Percentiles rank a stretch among this genome's conserved stretches.
phyloP scores from a whole-genome alignment of 1,284 basidiomycete species.

The Boletus albobrunnescens region DNA sequence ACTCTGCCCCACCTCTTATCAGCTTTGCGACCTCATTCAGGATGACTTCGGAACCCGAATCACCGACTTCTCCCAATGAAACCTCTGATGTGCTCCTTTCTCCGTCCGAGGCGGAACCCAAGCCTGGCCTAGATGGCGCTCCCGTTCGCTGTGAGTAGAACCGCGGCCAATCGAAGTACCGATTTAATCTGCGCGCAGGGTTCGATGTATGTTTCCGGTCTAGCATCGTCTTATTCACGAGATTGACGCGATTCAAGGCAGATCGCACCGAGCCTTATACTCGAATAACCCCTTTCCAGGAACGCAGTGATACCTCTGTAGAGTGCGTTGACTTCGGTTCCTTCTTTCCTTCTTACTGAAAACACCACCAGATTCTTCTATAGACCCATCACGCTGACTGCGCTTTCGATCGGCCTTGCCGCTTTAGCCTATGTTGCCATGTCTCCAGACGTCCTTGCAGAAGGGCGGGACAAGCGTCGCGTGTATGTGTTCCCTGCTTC shows the following conservation, averaged over 20 bases:
- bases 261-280: conserved; percentile 79
- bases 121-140: conserved; percentile 37
- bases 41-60: conserved; percentile 23
- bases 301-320: conserved; percentile 73
- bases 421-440: conserved; percentile 74
- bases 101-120: conserved; percentile 32
- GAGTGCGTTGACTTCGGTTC: conserved; percentile 49
- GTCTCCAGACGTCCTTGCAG: conserved; percentile 72
- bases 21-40: neutral
- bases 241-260: conserved; percentile 46
- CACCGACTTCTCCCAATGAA: conserved; percentile 33
- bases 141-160: conserved; percentile 40
- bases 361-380: conserved; percentile 68
- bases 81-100: conserved; percentile 31
- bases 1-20: neutral
- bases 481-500: conserved; percentile 48
- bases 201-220: conserved; percentile 42
- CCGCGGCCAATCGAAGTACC: neutral
- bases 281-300: conserved; percentile 74
- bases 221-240: conserved; percentile 1
- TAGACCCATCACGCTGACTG: conserved; percentile 72
- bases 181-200: conserved; percentile 32
- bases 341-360: neutral
- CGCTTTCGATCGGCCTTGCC: conserved; percentile 59
- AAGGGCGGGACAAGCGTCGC: conserved; percentile 73